Evolutionary conservation across 139 green algal genomes (phyloP), one percentile per base, ranked within the genome.

Genomic region (Coccomyxa sp.): DNA sequence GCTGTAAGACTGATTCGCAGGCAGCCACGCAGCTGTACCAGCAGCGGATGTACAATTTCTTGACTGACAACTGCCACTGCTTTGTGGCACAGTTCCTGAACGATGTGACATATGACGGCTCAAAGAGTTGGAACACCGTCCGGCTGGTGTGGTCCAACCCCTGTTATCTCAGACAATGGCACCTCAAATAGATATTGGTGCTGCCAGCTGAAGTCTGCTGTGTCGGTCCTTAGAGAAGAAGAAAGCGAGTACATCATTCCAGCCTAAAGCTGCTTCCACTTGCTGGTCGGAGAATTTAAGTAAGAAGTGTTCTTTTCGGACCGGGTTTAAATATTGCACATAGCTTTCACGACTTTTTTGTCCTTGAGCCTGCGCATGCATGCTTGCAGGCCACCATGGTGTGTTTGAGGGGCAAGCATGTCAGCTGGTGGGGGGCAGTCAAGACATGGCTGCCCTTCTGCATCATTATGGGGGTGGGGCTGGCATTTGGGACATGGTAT

Each of bases 71-170:
- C 68, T 92, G 89, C 82, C 89, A 92, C 83, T 77, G 51, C 32
- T 91, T 90, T 85, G 89, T 90, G 45, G 80, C 81, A 27, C 77
- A 85, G 66, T 86, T 89, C 30, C 79, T 92, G 11, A 86, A 89
- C 66, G 27, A 82, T 14, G 59, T 88, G 51, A n/a, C 67, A 1
- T 92, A 90, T 71, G 67, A 78, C 4, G 79, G 67, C 23, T 30
- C 45, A 21, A 58, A 66, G 18, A 45, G 15, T 15, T 92, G 88
- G 88, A 84, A 82, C 67, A 86, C 85, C 27, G 88, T 87, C 11
- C 51, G 67, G 13, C 75, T 91, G 31, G 88, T 79, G 63, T 28
- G 63, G 1, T 28, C 63, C 63, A 28, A 25, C 9, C 18, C 4
- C 18, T 71, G 7, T 71, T 15, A 1, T 4, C 18, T 25, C 18